Conservation (phyloP, 164 flowering plant genomes). For the Umbilicus rupestris region DNA sequence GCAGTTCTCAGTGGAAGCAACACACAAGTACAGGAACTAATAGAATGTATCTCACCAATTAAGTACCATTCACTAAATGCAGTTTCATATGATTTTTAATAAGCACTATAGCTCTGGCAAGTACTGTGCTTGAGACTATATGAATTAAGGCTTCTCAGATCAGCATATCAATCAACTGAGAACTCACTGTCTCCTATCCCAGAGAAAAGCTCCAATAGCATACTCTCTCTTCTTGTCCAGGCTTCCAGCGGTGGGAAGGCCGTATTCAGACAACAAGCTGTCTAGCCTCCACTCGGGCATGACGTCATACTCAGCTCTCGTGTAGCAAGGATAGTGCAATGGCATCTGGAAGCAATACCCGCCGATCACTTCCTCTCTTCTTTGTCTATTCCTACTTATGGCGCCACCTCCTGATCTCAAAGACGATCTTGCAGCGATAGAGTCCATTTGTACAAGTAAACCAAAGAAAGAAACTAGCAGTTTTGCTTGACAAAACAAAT, state of each 20-base stretch:
- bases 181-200: constrained; percentile 11
- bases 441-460: not conserved
- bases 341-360: constrained; percentile 25
- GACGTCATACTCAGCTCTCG: constrained; percentile 22
- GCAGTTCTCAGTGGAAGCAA: no score
- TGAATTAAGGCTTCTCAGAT: no score
- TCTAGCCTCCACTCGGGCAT: constrained; percentile 28
- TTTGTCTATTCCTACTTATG: not conserved
- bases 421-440: constrained; percentile 3
- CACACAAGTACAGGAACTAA: no score
- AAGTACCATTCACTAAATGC: no score
- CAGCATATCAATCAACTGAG: no score
- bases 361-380: not conserved
- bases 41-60: no score
- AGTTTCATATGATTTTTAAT: no score
- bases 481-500: not conserved
- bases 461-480: not conserved
- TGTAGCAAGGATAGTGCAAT: constrained; percentile 26
- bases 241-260: constrained; percentile 21
- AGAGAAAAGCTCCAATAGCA: constrained; percentile 30
- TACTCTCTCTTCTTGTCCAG: constrained; percentile 24
- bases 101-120: no score
- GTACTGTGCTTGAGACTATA: no score
- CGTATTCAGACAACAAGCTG: constrained; percentile 21
- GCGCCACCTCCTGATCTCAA: constrained; percentile 6